A percentile compares a stretch with the other conserved stretches of the same genome.
Evolutionary conservation across 805 yeast genomes (phyloP).

Genomic region (Kuraishia molischiana): DNA sequence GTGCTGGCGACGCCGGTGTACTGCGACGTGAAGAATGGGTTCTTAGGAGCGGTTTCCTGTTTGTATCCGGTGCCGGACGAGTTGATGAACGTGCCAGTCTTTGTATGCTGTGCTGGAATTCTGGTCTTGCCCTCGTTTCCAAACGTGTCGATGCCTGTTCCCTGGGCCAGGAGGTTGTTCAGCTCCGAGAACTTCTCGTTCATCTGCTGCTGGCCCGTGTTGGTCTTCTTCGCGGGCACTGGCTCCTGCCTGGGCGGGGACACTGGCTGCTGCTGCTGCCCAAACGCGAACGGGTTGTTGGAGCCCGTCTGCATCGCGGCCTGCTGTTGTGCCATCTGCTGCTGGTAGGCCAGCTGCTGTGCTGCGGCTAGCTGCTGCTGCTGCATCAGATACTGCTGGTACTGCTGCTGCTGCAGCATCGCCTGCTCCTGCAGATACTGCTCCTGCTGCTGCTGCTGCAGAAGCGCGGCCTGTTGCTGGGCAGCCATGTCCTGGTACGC

Average conservation of each 20-base stretch:
- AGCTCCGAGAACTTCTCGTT: conserved; percentile 59
- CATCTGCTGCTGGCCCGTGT: conserved; percentile 43
- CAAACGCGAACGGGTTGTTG: conserved; percentile 7
- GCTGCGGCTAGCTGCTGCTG: conserved; percentile 1
- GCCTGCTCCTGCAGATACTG: conserved; percentile 12
- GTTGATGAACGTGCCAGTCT: conserved; percentile 69
- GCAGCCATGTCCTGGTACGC: conserved; percentile 17
- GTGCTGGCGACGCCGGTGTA: conserved; percentile 65
- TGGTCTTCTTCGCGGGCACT: conserved; percentile 32
- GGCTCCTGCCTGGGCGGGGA: conserved; percentile 21
- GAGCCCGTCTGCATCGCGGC: conserved; percentile 8
- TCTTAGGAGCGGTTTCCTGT: conserved; percentile 37
- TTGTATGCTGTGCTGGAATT: conserved; percentile 89
- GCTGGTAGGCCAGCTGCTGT: conserved; percentile 12
- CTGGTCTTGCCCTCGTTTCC: conserved; percentile 80
- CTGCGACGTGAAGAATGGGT: conserved; percentile 60
- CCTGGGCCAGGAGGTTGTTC: conserved; percentile 70
- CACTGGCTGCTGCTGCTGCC: conserved; percentile 21
- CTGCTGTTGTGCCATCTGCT: conserved; percentile 12
- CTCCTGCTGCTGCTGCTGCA: conserved; percentile 10
- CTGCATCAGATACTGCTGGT: conserved; percentile 3
- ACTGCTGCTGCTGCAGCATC: conserved; percentile 12
- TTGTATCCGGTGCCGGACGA: conserved; percentile 81
- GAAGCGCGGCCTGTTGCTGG: conserved; percentile 11
- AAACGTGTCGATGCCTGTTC: conserved; percentile 90